phyloP scores from a whole-genome alignment of 1,139 yeast genomes.

The Schizosaccharomyces versatilis region DNA sequence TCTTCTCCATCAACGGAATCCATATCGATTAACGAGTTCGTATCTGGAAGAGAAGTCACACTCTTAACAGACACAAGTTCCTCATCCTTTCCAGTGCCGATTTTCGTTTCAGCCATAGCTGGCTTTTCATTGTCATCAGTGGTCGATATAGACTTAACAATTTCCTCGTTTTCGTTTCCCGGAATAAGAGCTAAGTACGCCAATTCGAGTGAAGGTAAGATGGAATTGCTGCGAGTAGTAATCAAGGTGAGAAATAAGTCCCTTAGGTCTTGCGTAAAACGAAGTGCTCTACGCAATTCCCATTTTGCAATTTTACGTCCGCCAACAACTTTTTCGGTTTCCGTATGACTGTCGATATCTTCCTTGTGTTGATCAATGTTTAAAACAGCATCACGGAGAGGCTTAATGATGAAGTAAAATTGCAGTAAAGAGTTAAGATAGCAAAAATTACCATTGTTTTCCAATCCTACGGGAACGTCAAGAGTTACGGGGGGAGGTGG shows the following conservation, averaged over 20 bases:
- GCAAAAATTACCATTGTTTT: slow-evolving; percentile 84
- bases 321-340: slow-evolving; percentile 37
- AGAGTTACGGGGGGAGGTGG: slow-evolving; percentile 4
- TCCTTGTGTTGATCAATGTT: slow-evolving; percentile 19
- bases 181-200: slow-evolving; percentile 60
- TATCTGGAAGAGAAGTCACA: too few species aligned
- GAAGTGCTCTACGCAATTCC: slow-evolving; percentile 62
- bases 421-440: slow-evolving; percentile 64
- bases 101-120: too few species aligned
- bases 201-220: slow-evolving; percentile 61
- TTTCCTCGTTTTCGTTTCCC: slow-evolving; percentile 3
- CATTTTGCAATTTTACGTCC: slow-evolving; percentile 53
- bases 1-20: too few species aligned
- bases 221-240: slow-evolving; percentile 36
- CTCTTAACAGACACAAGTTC: too few species aligned
- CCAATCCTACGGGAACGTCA: slow-evolving; percentile 63
- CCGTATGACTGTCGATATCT: slow-evolving; percentile 13
- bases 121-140: too few species aligned
- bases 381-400: slow-evolving; percentile 47
- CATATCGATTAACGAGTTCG: too few species aligned
- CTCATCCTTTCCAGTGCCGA: too few species aligned
- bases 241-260: slow-evolving; percentile 51
- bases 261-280: slow-evolving; percentile 52
- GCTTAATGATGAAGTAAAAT: slow-evolving; percentile 67
- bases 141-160: too few species aligned